A percentile compares a stretch with the other conserved stretches of the same genome.
Evolutionary conservation across 805 yeast genomes (phyloP).

Genomic region (Pichia exigua): DNA sequence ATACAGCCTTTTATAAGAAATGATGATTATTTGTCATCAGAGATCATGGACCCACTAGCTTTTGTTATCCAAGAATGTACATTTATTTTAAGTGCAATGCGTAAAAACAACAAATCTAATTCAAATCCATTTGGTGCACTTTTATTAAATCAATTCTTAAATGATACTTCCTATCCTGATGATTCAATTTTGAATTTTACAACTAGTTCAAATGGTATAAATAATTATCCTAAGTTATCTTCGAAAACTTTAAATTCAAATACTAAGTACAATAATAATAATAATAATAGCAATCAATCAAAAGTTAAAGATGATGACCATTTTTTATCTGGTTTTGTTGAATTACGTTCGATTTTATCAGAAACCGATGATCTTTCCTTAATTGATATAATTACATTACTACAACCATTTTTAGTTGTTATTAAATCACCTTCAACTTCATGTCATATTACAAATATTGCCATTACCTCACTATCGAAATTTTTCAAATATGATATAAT

Average conservation of each 20-base stretch:
- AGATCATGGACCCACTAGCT: conserved; percentile 60
- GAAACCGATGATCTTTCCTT: conserved; percentile 43
- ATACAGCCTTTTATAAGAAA: not conserved
- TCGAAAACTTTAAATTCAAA: not conserved
- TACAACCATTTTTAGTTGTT: conserved; percentile 81
- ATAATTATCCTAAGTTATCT: not conserved
- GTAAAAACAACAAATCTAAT: conserved; percentile 68
- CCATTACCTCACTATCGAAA: conserved; percentile 68
- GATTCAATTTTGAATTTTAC: conserved; percentile 21
- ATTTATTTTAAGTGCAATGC: conserved; percentile 78
- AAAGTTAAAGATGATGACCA: conserved; percentile 39
- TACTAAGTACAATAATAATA: not conserved
- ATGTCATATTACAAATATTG: conserved; percentile 76
- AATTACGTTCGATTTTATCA: conserved; percentile 62
- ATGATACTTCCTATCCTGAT: conserved; percentile 23
- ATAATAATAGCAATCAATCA: conserved; percentile 12
- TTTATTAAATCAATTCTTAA: conserved; percentile 46
- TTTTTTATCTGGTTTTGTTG: conserved; percentile 69
- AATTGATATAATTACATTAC: conserved; percentile 62
- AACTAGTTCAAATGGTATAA: not conserved
- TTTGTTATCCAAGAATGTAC: conserved; percentile 86
- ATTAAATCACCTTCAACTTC: conserved; percentile 80
- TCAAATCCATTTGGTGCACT: conserved; percentile 75
- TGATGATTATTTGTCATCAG: not conserved
- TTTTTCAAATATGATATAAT: conserved; percentile 65